Evolutionary conservation across 1,284 basidiomycete genomes (phyloP).

Genomic region (Cryptococcus sp.): DNA sequence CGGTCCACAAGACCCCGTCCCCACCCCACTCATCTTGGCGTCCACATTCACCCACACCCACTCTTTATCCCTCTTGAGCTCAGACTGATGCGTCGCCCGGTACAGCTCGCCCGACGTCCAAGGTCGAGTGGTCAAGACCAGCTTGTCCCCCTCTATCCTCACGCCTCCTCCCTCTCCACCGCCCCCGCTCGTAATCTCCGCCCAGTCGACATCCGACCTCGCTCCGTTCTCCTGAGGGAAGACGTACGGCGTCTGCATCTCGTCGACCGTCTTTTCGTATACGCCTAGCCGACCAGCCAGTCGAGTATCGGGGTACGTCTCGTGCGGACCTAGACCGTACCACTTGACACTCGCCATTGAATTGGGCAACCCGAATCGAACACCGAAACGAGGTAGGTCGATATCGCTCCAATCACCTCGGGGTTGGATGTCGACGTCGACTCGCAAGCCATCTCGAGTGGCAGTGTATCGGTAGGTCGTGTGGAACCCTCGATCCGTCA

Average conservation of each 20-base stretch:
- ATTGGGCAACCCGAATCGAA: constrained; percentile 9
- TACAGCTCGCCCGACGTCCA: constrained; percentile 18
- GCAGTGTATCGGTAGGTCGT: constrained; percentile 14
- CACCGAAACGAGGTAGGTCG: constrained; percentile 14
- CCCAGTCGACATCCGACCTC: constrained; percentile 13
- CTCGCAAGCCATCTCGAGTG: not conserved
- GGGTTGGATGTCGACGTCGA: constrained; percentile 8
- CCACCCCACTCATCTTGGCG: constrained; percentile 11
- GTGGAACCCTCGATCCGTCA: constrained; percentile 10
- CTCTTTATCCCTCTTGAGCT: no score
- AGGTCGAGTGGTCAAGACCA: constrained; percentile 10
- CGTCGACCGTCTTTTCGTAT: constrained; percentile 10
- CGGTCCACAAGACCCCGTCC: constrained; percentile 15
- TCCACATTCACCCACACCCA: constrained; percentile 19
- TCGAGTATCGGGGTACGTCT: constrained; percentile 16
- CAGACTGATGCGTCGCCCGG: no score
- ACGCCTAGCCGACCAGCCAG: constrained; percentile 5
- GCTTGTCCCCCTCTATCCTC: constrained; percentile 7
- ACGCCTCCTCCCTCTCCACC: no score
- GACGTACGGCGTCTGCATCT: constrained; percentile 22
- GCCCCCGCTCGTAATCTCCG: constrained; percentile 2
- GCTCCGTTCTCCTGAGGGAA: constrained; percentile 22
- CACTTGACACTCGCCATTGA: constrained; percentile 7
- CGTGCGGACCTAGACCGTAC: constrained; percentile 16
- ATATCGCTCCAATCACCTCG: constrained; percentile 14